These are phyloP conservation scores for Avena eriantha DNA, from an alignment of 176 grass and related monocot genomes.

Conservation along the genomic window DNA sequence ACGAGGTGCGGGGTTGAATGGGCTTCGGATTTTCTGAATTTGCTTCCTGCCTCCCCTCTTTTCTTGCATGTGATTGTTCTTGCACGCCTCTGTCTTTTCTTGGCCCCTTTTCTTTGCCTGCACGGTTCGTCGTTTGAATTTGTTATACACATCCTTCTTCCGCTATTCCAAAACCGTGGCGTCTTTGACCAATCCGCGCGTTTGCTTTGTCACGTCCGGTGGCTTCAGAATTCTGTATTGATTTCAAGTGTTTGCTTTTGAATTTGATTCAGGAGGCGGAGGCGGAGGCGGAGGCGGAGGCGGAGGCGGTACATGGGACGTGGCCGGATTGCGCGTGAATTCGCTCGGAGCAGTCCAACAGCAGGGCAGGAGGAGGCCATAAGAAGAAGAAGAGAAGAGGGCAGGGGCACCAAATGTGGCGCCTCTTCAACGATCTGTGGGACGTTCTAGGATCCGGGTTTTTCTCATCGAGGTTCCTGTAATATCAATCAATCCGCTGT, in stretches of 20 bases:
- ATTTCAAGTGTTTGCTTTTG: conserved; percentile 17
- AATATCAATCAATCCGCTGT: not conserved
- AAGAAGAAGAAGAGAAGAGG: not conserved
- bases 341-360: not conserved
- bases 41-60: not conserved
- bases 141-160: not conserved
- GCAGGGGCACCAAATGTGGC: conserved; percentile 44
- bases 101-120: conserved; percentile 13
- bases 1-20: not conserved
- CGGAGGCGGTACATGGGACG: not conserved
- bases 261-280: conserved; percentile 28
- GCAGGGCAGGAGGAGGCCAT: not conserved
- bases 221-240: not conserved
- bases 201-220: not conserved
- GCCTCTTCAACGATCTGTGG: conserved; percentile 53
- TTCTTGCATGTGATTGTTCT: conserved; percentile 22
- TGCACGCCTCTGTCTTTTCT: conserved; percentile 36
- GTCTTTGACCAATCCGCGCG: conserved; percentile 32
- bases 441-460: conserved; percentile 61
- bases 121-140: conserved; percentile 33
- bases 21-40: not conserved
- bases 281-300: not conserved
- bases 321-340: not conserved
- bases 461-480: conserved; percentile 65
- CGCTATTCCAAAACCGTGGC: not conserved